Base-by-base conservation (phyloP, 1,139 yeast species). In the Pichia sp. region DNA sequence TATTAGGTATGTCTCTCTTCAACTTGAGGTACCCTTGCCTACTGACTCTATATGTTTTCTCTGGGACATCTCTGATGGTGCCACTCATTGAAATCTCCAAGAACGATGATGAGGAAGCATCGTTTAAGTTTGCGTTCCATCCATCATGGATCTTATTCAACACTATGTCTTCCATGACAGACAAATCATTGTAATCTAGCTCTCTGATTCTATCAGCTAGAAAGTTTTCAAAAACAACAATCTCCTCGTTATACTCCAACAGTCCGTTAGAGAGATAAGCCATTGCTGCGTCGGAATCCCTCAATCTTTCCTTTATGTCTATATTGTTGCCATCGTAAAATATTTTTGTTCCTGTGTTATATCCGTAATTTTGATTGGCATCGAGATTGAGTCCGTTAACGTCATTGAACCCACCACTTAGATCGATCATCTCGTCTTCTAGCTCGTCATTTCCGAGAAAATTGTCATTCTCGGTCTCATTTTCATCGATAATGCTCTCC, bases 181-280 rank as follows among this genome's bases (percentile, higher is more conserved):
- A 18, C 25, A 45, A 26, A 6, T 46, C 28, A 21, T 28, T 26
- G 13, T 9, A 30, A n/a, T 40, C 44, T 2, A 52, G 23, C 28
- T 49, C 46, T 12, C 49, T 53, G 8, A 60, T 30, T 31, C 53
- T 49, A 12, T 51, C 52, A 21, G 43, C 53, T 7, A 60, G 54
- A 55, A 51, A 72, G 55, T 48, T 61, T 55, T 40, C 73, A 68
- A 60, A 83, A 73, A 63, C 56, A 3, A 44, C 31, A 10, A 57
- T 51, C 16, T 57, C 60, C 23, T 52, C 50, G 50, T 62, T 61
- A 42, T 55, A 62, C 28, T 61, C 63, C 30, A 54, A 47, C 8
- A 62, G 44, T 1, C 63, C 60, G 47, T 56, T 55, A n/a, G 55
- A 40, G 4, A 58, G 44, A 45, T 54, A 51, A 26, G 39, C 36